A percentile compares a stretch with the other conserved stretches of the same genome.
Conservation (phyloP, 2,329 filamentous ascomycete genomes). For the Paecilomyces formosus region DNA sequence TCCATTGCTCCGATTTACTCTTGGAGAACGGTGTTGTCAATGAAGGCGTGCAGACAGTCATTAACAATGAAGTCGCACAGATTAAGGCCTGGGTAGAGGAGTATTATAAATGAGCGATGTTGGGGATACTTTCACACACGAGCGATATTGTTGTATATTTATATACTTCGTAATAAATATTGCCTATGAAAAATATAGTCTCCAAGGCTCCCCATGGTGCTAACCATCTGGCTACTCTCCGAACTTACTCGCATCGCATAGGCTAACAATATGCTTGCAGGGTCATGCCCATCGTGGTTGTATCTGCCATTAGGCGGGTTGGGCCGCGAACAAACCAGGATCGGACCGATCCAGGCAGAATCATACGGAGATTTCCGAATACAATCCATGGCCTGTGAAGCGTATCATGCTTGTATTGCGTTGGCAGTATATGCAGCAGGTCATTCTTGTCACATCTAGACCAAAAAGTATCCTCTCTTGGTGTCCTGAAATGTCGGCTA, state of each 20-base stretch:
- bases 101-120: slow-evolving; percentile 20
- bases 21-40: slow-evolving; percentile 42
- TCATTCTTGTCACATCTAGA: not conserved
- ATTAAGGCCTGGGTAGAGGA: slow-evolving; percentile 49
- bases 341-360: not conserved
- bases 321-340: not conserved
- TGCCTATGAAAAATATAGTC: no score
- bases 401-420: not conserved
- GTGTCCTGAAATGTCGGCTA: not conserved
- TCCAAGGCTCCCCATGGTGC: not conserved
- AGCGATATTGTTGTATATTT: not conserved
- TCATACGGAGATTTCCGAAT: not conserved
- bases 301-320: not conserved
- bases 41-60: slow-evolving; percentile 40
- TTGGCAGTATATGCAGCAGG: not conserved
- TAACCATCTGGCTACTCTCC: not conserved
- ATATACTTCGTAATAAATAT: no score
- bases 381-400: not conserved
- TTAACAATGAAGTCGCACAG: slow-evolving; percentile 43
- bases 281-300: not conserved
- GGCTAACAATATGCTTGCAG: not conserved
- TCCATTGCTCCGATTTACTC: slow-evolving; percentile 51
- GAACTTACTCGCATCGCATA: not conserved
- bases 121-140: no score
- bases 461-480: not conserved